These are phyloP conservation scores for Colletotrichum somersetense DNA, from an alignment of 2,329 filamentous ascomycete genomes.

Conservation along the genomic window DNA sequence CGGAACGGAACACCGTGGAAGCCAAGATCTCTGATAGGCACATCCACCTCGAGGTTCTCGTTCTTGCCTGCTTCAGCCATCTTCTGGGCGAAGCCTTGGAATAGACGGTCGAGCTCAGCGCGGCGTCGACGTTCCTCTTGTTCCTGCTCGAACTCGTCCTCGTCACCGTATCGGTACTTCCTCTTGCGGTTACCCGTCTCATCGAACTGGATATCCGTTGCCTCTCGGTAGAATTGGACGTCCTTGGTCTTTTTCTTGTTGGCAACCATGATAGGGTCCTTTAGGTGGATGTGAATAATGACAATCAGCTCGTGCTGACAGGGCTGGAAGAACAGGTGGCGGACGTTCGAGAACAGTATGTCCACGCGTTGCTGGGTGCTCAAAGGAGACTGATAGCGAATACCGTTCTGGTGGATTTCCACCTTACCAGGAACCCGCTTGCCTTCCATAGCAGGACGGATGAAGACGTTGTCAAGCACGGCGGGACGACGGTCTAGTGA, in stretches of 20 bases:
- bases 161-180: slow-evolving; percentile 97
- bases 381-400: slow-evolving; percentile 88
- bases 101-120: slow-evolving; percentile 93
- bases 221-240: slow-evolving; percentile 97
- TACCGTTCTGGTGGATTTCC: slow-evolving; percentile 98
- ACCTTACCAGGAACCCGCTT: slow-evolving; percentile 97
- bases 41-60: slow-evolving; percentile 92
- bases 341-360: slow-evolving; percentile 97
- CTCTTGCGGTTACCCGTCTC: slow-evolving; percentile 98
- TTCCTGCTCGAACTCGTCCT: slow-evolving; percentile 98
- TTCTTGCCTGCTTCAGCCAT: slow-evolving; percentile 95
- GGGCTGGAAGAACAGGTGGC: slow-evolving; percentile 98
- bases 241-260: slow-evolving; percentile 99
- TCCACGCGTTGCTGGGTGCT: slow-evolving; percentile 88
- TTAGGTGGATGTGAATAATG: slow-evolving; percentile 97
- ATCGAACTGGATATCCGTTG: slow-evolving; percentile 98
- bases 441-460: slow-evolving; percentile 94
- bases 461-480: slow-evolving; percentile 93
- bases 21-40: slow-evolving; percentile 95
- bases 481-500: slow-evolving; percentile 83
- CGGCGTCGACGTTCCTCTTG: slow-evolving; percentile 94
- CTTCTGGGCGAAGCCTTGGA: slow-evolving; percentile 97
- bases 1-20: slow-evolving; percentile 97
- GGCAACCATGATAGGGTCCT: slow-evolving; percentile 97
- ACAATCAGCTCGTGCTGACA: slow-evolving; percentile 97